A percentile compares a stretch with the other conserved stretches of the same genome.
Evolutionary conservation across 352 stramenopile genomes (phyloP).

Genomic region (Blastocystis hominis): DNA sequence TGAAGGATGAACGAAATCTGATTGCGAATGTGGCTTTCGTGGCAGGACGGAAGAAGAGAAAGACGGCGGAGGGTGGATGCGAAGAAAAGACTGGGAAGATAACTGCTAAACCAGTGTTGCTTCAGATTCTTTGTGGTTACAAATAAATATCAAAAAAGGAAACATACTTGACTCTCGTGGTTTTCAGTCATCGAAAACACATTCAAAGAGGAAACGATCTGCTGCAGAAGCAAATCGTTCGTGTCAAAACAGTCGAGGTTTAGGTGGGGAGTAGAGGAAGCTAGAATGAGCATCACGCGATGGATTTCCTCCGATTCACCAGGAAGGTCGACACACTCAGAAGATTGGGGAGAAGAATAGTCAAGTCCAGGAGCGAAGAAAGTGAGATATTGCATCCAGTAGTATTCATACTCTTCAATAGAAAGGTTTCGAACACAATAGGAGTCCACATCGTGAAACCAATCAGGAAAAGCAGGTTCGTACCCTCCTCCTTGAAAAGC

Average conservation of each 20-base stretch:
- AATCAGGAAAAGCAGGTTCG: background rate
- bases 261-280: background rate
- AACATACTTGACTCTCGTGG: background rate
- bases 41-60: background rate
- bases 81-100: slow-evolving; percentile 11
- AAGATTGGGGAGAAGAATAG: background rate
- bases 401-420: background rate
- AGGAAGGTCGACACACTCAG: background rate
- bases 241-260: background rate
- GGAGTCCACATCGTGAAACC: background rate
- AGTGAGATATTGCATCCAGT: background rate
- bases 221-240: background rate
- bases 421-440: background rate
- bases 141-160: background rate
- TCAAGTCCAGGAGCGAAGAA: background rate
- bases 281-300: background rate
- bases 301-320: background rate
- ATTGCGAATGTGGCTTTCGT: background rate
- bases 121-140: background rate
- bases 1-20: background rate
- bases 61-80: background rate
- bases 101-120: background rate
- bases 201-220: background rate
- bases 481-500: background rate
- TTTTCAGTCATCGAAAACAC: slow-evolving; percentile 38